Percentiles rank a stretch among this genome's conserved stretches.
Conservation (phyloP, 768 basidiomycete species). For the Rhodosporidiobolus odoratus region DNA sequence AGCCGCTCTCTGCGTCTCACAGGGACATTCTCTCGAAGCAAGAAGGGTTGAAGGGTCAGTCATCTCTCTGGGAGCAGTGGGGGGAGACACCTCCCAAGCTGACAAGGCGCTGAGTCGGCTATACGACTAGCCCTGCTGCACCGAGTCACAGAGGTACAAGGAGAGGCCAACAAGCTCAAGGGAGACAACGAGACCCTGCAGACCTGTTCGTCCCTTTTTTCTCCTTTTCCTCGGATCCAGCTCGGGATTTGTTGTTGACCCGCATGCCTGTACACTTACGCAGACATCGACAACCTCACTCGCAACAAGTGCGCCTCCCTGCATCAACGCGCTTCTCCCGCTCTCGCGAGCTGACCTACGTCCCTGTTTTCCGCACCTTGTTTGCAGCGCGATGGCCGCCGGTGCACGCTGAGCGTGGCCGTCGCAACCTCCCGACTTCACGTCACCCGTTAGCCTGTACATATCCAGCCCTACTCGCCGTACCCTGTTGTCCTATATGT, state of each 20-base stretch:
- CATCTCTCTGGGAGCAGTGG: no score
- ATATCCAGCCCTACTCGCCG: no score
- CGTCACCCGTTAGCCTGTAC: background rate
- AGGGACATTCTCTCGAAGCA: constrained; percentile 31
- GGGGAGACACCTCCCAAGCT: no score
- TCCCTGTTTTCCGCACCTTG: background rate
- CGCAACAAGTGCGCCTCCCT: constrained; percentile 22
- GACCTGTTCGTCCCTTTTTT: constrained; percentile 17
- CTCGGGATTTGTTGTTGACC: no score
- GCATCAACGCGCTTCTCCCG: background rate
- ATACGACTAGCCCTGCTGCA: constrained; percentile 14
- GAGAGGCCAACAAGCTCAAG: constrained; percentile 27
- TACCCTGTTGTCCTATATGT: background rate
- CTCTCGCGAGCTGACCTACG: no score
- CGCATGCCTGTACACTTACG: accelerated
- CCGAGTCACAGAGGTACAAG: constrained; percentile 20
- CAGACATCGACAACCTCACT: constrained; percentile 37
- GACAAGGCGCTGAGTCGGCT: no score
- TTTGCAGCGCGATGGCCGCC: constrained; percentile 12
- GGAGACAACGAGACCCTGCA: constrained; percentile 34
- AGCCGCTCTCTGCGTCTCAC: background rate
- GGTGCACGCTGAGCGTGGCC: background rate
- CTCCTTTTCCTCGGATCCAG: background rate
- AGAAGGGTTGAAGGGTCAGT: constrained; percentile 29
- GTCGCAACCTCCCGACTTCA: no score